Conservation (phyloP, 441 rosid genomes). For the Adansonia madagascariensis region DNA sequence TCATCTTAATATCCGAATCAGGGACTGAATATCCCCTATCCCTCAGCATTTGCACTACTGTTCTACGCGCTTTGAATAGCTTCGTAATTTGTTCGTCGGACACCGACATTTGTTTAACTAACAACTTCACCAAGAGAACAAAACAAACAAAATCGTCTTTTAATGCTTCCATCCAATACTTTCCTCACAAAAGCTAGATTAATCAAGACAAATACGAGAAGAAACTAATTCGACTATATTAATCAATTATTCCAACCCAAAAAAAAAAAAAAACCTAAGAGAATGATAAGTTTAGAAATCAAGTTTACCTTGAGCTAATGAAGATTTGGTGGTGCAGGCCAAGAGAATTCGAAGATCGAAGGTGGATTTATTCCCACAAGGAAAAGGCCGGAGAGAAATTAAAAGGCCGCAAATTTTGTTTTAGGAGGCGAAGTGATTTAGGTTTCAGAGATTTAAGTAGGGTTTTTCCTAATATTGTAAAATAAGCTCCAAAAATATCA, state of each 20-base stretch:
- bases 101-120: constrained; percentile 23
- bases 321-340: background rate
- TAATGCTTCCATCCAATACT: background rate
- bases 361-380: too few species aligned
- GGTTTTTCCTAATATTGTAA: too few species aligned
- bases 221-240: background rate
- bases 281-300: background rate
- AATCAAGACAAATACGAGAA: background rate
- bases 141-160: background rate
- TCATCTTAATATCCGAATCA: constrained; percentile 47
- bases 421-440: too few species aligned
- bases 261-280: background rate
- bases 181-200: background rate
- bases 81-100: constrained; percentile 47
- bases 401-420: too few species aligned
- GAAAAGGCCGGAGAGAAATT: too few species aligned
- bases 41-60: constrained; percentile 59
- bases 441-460: too few species aligned
- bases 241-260: background rate
- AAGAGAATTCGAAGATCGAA: background rate
- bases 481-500: too few species aligned
- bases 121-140: background rate
- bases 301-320: background rate
- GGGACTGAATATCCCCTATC: constrained; percentile 55
- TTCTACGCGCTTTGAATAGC: constrained; percentile 50